Evolutionary conservation across 2,329 filamentous ascomycete species (phyloP).

Genomic region (Ophiosphaerella herpotricha): DNA sequence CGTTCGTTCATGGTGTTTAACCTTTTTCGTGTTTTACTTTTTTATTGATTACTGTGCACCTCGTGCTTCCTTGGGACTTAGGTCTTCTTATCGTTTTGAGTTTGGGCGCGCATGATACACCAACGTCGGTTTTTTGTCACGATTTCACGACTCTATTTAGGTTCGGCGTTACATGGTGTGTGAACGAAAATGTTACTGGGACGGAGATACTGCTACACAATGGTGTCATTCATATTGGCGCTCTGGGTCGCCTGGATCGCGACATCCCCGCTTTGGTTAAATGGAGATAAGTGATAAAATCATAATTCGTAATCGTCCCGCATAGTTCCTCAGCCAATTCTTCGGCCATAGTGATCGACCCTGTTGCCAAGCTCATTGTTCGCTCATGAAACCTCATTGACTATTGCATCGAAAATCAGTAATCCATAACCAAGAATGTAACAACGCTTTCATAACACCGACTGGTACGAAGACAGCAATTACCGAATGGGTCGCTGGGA

Average conservation of each 20-base stretch:
- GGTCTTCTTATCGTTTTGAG: neutral
- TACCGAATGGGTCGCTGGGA: constrained; percentile 11
- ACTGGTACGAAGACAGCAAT: neutral
- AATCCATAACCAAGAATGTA: neutral
- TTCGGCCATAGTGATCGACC: neutral
- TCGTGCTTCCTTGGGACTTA: neutral
- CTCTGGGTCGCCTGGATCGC: constrained; percentile 15
- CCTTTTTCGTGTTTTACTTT: neutral
- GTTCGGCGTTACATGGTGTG: constrained; percentile 4
- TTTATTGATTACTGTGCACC: neutral
- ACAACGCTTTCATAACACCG: neutral
- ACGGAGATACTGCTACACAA: constrained; percentile 3
- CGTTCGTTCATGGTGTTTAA: neutral
- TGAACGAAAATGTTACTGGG: constrained; percentile 7
- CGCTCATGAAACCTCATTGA: neutral
- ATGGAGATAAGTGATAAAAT: constrained; percentile 9
- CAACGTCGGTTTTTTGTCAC: constrained; percentile 10
- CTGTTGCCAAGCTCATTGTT: neutral
- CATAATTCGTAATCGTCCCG: constrained; percentile 21
- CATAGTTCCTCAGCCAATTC: too few relatives aligned
- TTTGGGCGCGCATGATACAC: constrained; percentile 16
- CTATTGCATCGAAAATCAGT: neutral
- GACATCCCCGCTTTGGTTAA: constrained; percentile 10
- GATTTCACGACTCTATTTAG: constrained; percentile 16
- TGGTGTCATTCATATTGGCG: constrained; percentile 11